Base-by-base conservation (phyloP, 352 stramenopile species). In the Peronospora belbahrii region DNA sequence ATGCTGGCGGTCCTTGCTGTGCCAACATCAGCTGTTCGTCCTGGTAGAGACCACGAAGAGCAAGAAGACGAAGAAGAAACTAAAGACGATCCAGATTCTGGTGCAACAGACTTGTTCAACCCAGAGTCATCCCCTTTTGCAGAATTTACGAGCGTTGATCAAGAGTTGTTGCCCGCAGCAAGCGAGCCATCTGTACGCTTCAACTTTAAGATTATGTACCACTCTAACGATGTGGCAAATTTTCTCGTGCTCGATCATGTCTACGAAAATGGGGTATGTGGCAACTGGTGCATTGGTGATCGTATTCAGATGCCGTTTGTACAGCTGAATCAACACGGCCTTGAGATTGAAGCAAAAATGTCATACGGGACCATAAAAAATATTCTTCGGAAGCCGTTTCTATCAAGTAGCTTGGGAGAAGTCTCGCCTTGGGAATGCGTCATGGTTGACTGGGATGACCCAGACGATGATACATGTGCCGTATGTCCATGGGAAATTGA, bases 401-500 rank as follows among this genome's bases (percentile, higher is more conserved):
- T 27, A 18, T 52, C 54, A 23, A 56, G 44, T 36, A 45, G 13
- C 8, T 51, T 35, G 1, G 40, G 8, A n/a, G 46, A 46, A 39
- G 23, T 74, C 6, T 79, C 80, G 30, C 79, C 82, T 6, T 94
- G 80, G 80, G 80, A 94, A 36, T 87, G 79, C 37, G 42, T 94
- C 7, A 65, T 58, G 15, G 74, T 94, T 25, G 43, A 78, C 5
- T 90, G 71, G 71, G 79, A 91, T 28, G 76, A 82, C 43, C 49
- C 55, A 9, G 80, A 91, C 1, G 67, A 87, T 24, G 78, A 84
- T 22, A 73, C 62, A 6, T 87, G 71, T 36, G 54, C 40, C 13
- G 78, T 94, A 24, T 81, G 74, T 55, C 82, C 82, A 2, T 94
- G 82, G 82, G 82, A 94, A 45, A 49, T 94, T 13, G 80, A 91